Base-by-base conservation (phyloP, 371 early-diverging fungal species). In the Lichtheimia ornata region DNA sequence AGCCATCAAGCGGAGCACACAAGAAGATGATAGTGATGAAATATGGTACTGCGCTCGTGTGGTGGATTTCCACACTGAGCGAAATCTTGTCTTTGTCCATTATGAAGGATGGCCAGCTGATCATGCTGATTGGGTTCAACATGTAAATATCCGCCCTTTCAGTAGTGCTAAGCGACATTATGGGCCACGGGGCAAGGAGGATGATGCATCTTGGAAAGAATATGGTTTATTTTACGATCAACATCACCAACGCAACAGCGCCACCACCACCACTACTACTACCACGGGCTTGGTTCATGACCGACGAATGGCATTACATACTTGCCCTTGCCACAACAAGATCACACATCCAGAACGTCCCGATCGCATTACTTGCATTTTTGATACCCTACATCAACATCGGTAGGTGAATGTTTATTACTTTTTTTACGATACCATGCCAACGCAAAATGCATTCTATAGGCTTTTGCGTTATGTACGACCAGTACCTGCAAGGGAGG, bases 301-400 rank as follows among this genome's bases (percentile, higher is more conserved):
- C 50, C 74, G 80, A 53, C 69, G 82, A 7, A 85, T 83, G 84
- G 67, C 72, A 17, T 60, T 83, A 24, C 85, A 85, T 54, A 74
- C 73, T 27, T 85, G 85, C 47, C 84, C 82, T 50, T 85, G 85
- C 79, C 35, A 35, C 35, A 80, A 40, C 72, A 79, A 41, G 75
- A 84, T 73, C 9, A 77, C 75, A 28, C 88, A 87, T 54, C 88
- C 88, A 18, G 88, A 87, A 59, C 72, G 81, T 44, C 88, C 88
- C 9, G 85, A 84, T 59, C 69, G 88, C 30, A 71, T 87, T n/a
- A 50, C 62, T 14, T 76, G 69, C 2, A 76, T 76, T 30, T 49
- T 76, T 13, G 66, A 73, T 50, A 55, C 68, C 56, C 59, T 76
- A 40, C 73, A 72, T 56, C 57, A 53, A n/a, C 64, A 79, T 54